Percentiles rank a stretch among this genome's conserved stretches.
phyloP scores from a whole-genome alignment of 306 rosid genomes.

The Amphicarpaea edgeworthii region DNA sequence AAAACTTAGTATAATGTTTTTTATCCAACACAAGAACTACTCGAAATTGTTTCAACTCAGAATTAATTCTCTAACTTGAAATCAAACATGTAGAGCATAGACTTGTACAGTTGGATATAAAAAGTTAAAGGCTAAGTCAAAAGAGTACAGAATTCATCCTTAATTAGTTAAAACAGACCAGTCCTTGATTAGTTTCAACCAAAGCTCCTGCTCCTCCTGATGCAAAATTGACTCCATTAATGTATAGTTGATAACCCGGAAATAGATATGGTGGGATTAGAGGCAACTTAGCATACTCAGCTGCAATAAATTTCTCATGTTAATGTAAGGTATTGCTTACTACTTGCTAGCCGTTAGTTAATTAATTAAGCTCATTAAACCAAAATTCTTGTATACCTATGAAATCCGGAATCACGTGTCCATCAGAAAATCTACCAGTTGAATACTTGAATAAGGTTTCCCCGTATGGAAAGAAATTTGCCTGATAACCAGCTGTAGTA shows the following conservation, averaged over 20 bases:
- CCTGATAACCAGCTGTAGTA: too few relatives aligned
- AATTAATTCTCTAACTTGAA: too few relatives aligned
- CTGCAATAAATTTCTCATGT: slow-evolving; percentile 42
- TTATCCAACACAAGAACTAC: too few relatives aligned
- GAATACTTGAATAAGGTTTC: slow-evolving; percentile 57
- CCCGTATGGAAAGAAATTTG: too few relatives aligned
- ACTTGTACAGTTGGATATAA: neutral
- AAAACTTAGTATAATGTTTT: too few relatives aligned
- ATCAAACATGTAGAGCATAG: too few relatives aligned
- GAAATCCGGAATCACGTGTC: slow-evolving; percentile 57
- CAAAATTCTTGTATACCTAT: slow-evolving; percentile 41
- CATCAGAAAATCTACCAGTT: slow-evolving; percentile 58
- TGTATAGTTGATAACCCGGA: slow-evolving; percentile 46
- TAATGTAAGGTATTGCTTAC: too few relatives aligned
- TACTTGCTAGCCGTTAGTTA: neutral
- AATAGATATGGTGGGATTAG: slow-evolving; percentile 56
- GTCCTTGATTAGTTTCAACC: slow-evolving; percentile 54
- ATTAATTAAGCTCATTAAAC: neutral
- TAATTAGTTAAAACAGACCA: slow-evolving; percentile 41
- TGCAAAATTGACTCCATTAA: slow-evolving; percentile 69
- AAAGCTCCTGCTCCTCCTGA: slow-evolving; percentile 78
- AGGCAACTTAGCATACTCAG: slow-evolving; percentile 63
- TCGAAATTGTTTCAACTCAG: too few relatives aligned
- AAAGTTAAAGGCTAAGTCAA: neutral
- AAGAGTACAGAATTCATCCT: neutral